phyloP scores from a whole-genome alignment of 495 filamentous ascomycete species.

The Aspergillus bertholletiae region DNA sequence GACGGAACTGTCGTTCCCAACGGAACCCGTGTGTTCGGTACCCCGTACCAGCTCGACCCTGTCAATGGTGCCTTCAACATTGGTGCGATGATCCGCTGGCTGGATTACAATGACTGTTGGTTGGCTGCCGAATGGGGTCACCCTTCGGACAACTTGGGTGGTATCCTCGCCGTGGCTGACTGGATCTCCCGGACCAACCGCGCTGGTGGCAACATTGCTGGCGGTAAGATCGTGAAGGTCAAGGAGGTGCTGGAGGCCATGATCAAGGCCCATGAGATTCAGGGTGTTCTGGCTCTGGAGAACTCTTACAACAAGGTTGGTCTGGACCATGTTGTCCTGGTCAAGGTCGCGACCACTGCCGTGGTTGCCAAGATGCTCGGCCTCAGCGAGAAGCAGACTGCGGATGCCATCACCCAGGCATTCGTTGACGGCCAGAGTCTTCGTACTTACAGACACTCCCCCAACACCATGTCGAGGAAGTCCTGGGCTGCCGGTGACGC shows the following conservation, averaged over 20 bases:
- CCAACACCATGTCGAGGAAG: constrained; percentile 99
- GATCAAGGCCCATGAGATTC: constrained; percentile 99
- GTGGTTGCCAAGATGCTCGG: constrained; percentile 94
- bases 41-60: constrained; percentile 89
- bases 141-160: constrained; percentile 93
- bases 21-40: constrained; percentile 87
- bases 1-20: constrained; percentile 89
- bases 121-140: constrained; percentile 98
- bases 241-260: constrained; percentile 93
- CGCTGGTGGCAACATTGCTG: constrained; percentile 79
- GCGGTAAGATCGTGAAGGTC: constrained; percentile 81
- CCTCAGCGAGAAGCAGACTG: constrained; percentile 82
- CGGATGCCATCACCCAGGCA: constrained; percentile 92
- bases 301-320: constrained; percentile 99
- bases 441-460: constrained; percentile 93
- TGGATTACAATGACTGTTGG: constrained; percentile 99
- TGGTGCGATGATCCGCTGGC: constrained; percentile 95
- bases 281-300: constrained; percentile 92
- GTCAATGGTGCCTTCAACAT: constrained; percentile 98
- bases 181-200: constrained; percentile 97
- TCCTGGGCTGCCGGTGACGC: constrained; percentile 98
- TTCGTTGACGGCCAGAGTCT: constrained; percentile 96
- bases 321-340: constrained; percentile 93
- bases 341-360: constrained; percentile 95
- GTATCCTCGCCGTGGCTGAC: constrained; percentile 93